Evolutionary conservation across 805 yeast genomes (phyloP), one percentile per base, ranked within the genome.

Genomic region (Yarrowia sp.): DNA sequence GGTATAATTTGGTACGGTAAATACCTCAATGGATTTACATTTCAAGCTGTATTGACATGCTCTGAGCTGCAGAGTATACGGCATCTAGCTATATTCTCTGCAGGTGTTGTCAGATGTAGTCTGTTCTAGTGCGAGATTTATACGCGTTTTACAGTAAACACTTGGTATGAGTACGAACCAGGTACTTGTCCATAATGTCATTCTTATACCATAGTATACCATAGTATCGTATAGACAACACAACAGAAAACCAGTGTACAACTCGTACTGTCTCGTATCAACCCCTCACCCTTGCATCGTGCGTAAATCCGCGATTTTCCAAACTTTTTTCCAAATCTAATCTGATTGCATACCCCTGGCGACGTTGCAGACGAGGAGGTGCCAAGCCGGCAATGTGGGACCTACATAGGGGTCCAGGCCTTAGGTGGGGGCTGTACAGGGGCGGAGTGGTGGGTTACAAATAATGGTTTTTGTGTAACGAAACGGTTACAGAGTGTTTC

Each of bases 281-380:
- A n/a, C n/a, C n/a, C n/a, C n/a, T n/a, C n/a, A 17, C 43, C 43
- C 24, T 19, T 7, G 11, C 10, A 41, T 7, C 36, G 28, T 48
- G 54, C 54, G 54, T 48, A 48, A 48, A 30, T 30, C 54, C 54
- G 54, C 6, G 26, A 32, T 48, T 46, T 21, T 48, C 12, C 28
- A 19, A 48, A 48, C 54, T 32, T 32, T 26, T 44, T 46, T 48
- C 32, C 16, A 49, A 51, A 51, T 33, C 33, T 10, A 51, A 35
- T 51, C 58, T 33, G 22, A 16, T 21, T 21, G 30, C 30, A 51
- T 24, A 40, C 52, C 65, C 38, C 52, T 68, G 28, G 38, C 46
- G 22, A 56, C 22, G 40, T 21, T 41, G 36, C 32, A 24, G 54
- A 49, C 28, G 62, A 51, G 40, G 65, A 51, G 41, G 22, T 48